Base-by-base conservation (phyloP, 192 early-diverging fungal species). In the Coemansia sp. region DNA sequence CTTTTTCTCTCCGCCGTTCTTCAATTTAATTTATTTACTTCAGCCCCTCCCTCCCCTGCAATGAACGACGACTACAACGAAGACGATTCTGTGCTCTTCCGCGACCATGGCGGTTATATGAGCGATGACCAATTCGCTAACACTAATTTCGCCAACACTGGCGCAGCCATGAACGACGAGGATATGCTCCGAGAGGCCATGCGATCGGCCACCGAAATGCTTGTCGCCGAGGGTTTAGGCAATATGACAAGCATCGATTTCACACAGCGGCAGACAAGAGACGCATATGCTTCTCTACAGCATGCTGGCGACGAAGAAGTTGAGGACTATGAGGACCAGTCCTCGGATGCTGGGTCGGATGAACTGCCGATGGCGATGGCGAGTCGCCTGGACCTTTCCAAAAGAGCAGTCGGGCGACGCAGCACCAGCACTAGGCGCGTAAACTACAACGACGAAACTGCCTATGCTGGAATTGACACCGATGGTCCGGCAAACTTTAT, bases 151-250 rank as follows among this genome's bases (percentile, higher is more conserved):
- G 40, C 7, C 19, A 17, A 15, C 59, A 22, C 34, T 22, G 61
- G 53, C 27, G 68, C 29, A 34, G 29, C 32, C 29, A 19, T 45
- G 27, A 32, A 32, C 8, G 62, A 71, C 39, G 65, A 68, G 20
- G 48, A 29, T 15, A 69, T 64, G 32, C 64, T 83, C 34, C 58
- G 74, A 17, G 53, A 62, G 5, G 80, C 80, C 17, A 66, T 77
- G 17, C 70, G 72, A 1, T 77, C 72, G 4, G 75, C 72, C 0
- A 42, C 66, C 9, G 72, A 74, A 20, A 83, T 77, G 80, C 64
- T 82, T 20, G 75, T 72, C 15, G 75, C 80, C 24, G 75, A 77
- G 45, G 80, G 80, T 6, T 36, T 77, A 17, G 75, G 69, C 3
- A 67, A 65, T 45, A 77, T 75, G 72, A 64, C 77, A 1, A 50